Conservation (phyloP, 2,329 filamentous ascomycete species). For the Phoma sp. region DNA sequence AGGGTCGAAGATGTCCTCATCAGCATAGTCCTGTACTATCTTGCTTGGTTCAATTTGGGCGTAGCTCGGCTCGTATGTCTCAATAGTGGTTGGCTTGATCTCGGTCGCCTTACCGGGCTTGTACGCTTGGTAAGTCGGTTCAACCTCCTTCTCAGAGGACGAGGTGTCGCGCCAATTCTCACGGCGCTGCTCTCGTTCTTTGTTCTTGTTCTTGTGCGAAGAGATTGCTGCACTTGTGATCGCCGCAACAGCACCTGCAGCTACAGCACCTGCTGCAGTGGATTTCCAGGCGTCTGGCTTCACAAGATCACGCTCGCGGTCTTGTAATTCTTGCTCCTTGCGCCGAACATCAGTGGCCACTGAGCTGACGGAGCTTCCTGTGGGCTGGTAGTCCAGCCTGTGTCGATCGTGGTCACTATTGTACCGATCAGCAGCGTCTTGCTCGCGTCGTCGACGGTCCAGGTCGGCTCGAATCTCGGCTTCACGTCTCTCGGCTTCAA, state of each 20-base stretch:
- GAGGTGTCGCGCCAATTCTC: conserved; percentile 16
- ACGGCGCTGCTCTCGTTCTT: conserved; percentile 20
- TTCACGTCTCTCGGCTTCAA: conserved; percentile 36
- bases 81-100: conserved; percentile 32
- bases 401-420: conserved; percentile 32
- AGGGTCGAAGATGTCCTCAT: conserved; percentile 56
- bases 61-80: conserved; percentile 36
- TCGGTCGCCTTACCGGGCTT: conserved; percentile 25
- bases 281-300: conserved; percentile 47
- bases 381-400: conserved; percentile 36
- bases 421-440: conserved; percentile 32
- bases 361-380: conserved; percentile 39
- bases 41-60: conserved; percentile 47
- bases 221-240: conserved; percentile 42
- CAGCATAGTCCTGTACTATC: conserved; percentile 44
- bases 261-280: conserved; percentile 45
- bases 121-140: conserved; percentile 24
- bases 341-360: conserved; percentile 41
- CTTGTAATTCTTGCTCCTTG: conserved; percentile 44
- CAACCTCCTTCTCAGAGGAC: conserved; percentile 6
- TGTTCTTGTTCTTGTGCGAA: conserved; percentile 30
- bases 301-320: conserved; percentile 42
- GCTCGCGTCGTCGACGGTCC: conserved; percentile 35
- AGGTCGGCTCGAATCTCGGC: conserved; percentile 36
- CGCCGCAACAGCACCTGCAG: conserved; percentile 42